These are phyloP conservation scores for Aureobasidium sp. DNA, from an alignment of 2,329 filamentous ascomycete species.

Conservation along the genomic window DNA sequence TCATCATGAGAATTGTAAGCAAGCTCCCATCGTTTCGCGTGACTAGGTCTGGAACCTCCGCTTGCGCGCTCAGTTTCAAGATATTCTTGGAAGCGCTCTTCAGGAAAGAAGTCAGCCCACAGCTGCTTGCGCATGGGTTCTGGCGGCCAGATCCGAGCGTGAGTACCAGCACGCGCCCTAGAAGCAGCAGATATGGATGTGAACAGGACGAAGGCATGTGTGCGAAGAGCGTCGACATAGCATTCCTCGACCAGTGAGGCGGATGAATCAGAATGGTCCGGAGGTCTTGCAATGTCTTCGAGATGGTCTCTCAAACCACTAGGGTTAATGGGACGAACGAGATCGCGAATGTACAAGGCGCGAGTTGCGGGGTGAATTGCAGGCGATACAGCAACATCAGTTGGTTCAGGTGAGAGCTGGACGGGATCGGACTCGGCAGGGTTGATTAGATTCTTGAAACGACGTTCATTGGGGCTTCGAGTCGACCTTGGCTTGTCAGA, in stretches of 20 bases:
- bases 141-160: conserved; percentile 75
- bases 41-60: conserved; percentile 19
- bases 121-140: conserved; percentile 76
- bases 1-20: conserved; percentile 22
- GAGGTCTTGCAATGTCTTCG: conserved; percentile 55
- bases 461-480: conserved; percentile 15
- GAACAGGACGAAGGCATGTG: conserved; percentile 78
- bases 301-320: conserved; percentile 61
- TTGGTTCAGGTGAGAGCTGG: not conserved
- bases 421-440: not conserved
- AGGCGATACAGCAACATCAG: conserved; percentile 19
- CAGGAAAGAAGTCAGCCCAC: conserved; percentile 83
- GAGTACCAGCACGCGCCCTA: conserved; percentile 65
- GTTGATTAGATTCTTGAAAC: conserved; percentile 25
- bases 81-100: conserved; percentile 64
- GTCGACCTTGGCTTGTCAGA: not conserved
- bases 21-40: conserved; percentile 59
- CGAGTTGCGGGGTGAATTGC: conserved; percentile 42
- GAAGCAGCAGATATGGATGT: conserved; percentile 60
- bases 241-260: conserved; percentile 51
- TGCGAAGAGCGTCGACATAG: conserved; percentile 76
- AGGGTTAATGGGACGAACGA: conserved; percentile 77
- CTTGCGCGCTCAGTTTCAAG: conserved; percentile 53
- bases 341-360: conserved; percentile 79
- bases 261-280: conserved; percentile 42